A percentile compares a stretch with the other conserved stretches of the same genome.
phyloP scores from a whole-genome alignment of 306 rosid species.

The Clitoria ternatea region DNA sequence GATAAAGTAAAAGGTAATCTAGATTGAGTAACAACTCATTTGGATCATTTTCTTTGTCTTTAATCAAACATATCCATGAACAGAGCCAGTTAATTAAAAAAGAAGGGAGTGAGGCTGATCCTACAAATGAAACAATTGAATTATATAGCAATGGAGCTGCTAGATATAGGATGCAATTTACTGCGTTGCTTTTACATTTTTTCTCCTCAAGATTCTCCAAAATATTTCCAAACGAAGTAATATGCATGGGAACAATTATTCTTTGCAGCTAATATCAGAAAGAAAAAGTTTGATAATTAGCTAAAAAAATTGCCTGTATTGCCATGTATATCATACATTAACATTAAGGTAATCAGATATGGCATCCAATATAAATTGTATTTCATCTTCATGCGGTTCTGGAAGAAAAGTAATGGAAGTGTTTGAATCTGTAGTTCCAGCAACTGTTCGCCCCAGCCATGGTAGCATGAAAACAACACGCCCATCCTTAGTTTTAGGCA shows the following conservation, averaged over 20 bases:
- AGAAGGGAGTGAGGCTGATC: not conserved
- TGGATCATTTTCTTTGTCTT: not conserved
- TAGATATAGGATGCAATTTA: not conserved
- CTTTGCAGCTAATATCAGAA: not conserved
- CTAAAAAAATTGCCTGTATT: not conserved
- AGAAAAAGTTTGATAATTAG: not conserved
- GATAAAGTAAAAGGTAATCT: not conserved
- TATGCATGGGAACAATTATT: not conserved
- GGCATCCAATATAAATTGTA: conserved; percentile 76
- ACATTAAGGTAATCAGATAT: conserved; percentile 79
- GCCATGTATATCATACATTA: conserved; percentile 46
- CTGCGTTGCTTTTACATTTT: not conserved
- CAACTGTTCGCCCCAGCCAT: conserved; percentile 86
- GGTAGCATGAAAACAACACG: conserved; percentile 91
- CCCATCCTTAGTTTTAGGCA: conserved; percentile 88
- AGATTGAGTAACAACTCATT: conserved; percentile 3
- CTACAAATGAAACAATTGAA: not conserved
- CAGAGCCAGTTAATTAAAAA: not conserved
- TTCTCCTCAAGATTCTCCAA: not conserved
- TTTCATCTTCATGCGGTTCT: conserved; percentile 86
- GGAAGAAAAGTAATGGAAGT: conserved; percentile 63
- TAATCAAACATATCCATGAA: conserved; percentile 1
- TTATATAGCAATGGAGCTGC: not conserved
- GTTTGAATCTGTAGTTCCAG: conserved; percentile 87
- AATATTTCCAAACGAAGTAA: conserved; percentile 2